A percentile compares a stretch with the other conserved stretches of the same genome.
Evolutionary conservation across 2,329 filamentous ascomycete genomes (phyloP).

Genomic region (Blumeria graminis): DNA sequence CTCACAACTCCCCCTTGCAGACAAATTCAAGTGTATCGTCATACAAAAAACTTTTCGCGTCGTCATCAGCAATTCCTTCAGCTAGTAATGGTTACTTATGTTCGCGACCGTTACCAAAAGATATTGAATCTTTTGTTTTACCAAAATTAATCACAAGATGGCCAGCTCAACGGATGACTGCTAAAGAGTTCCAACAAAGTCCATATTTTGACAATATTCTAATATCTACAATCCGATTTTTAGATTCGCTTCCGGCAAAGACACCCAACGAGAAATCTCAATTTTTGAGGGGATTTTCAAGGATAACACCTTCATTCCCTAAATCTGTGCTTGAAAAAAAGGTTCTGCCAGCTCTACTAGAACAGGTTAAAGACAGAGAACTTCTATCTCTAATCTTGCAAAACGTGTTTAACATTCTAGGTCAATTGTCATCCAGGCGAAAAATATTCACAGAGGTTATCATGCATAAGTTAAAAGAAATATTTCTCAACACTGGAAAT

Average conservation of each 20-base stretch:
- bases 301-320: conserved; percentile 78
- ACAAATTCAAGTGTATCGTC: conserved; percentile 56
- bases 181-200: conserved; percentile 80
- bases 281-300: conserved; percentile 71
- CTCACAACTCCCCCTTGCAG: conserved; percentile 68
- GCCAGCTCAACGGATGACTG: conserved; percentile 67
- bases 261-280: conserved; percentile 73
- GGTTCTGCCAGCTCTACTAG: conserved; percentile 63
- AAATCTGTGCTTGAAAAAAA: conserved; percentile 90
- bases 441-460: conserved; percentile 67
- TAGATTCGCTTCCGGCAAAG: conserved; percentile 79
- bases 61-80: conserved; percentile 55
- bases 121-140: conserved; percentile 51
- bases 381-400: conserved; percentile 66
- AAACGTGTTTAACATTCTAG: conserved; percentile 78
- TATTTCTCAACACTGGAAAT: conserved; percentile 43
- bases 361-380: conserved; percentile 84
- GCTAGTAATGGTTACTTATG: conserved; percentile 65
- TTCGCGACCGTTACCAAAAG: conserved; percentile 53
- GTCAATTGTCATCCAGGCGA: conserved; percentile 50
- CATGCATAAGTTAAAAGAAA: conserved; percentile 60
- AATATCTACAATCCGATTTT: conserved; percentile 84
- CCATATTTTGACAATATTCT: conserved; percentile 94
- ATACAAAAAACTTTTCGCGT: conserved; percentile 66
- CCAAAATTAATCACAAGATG: conserved; percentile 69